Percentiles rank a stretch among this genome's conserved stretches.
These are phyloP conservation scores for Huiozyma naganishii DNA, from an alignment of 805 yeast genomes.

Conservation along the genomic window DNA sequence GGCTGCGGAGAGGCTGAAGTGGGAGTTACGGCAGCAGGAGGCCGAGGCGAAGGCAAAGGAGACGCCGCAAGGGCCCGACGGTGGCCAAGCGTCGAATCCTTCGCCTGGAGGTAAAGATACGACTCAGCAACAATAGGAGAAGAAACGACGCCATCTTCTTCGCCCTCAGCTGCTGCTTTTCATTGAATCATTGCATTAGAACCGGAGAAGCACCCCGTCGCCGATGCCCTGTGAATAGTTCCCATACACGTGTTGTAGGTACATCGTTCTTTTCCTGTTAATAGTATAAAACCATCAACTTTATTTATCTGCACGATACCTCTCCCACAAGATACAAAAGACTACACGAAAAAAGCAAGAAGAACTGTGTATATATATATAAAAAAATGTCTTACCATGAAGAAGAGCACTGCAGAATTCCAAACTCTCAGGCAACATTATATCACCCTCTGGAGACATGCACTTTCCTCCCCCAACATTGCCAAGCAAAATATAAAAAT, in stretches of 20 bases:
- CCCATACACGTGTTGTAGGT: no score
- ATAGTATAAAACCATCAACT: no score
- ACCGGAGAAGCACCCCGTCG: no score
- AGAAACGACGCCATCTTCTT: not conserved
- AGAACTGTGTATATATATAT: not conserved
- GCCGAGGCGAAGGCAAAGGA: constrained; percentile 9
- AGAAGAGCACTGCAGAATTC: constrained; percentile 25
- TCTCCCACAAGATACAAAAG: not conserved
- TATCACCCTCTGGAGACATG: constrained; percentile 26
- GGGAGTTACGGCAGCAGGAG: constrained; percentile 41
- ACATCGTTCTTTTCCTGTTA: no score
- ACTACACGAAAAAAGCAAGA: not conserved
- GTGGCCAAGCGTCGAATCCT: not conserved
- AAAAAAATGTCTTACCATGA: constrained; percentile 25
- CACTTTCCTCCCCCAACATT: constrained; percentile 12
- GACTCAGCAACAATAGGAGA: not conserved
- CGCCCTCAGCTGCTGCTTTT: no score
- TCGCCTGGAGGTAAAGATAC: not conserved
- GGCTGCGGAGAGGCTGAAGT: constrained; percentile 83
- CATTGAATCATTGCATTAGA: no score
- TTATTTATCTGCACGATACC: no score
- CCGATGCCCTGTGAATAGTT: no score
- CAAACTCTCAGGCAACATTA: constrained; percentile 27
- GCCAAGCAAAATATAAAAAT: not conserved
- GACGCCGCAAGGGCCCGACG: not conserved